phyloP scores from a whole-genome alignment of 2,329 filamentous ascomycete species.

The Calonectria multiphialidica region DNA sequence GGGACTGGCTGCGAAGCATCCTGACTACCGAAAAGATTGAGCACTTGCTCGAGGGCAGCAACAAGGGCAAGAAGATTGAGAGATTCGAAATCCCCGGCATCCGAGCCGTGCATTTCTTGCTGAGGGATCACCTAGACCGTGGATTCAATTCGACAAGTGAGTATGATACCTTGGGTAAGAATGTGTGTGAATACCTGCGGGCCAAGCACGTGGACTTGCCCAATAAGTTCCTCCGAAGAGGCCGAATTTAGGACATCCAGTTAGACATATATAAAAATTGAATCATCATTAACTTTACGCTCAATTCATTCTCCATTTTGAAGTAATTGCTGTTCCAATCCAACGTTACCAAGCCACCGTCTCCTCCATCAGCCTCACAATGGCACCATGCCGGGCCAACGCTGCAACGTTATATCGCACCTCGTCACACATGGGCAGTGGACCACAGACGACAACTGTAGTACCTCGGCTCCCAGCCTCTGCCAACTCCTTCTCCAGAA shows the following conservation, averaged over 20 bases:
- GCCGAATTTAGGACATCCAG: slow-evolving; percentile 35
- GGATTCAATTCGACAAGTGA: slow-evolving; percentile 53
- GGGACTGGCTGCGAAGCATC: slow-evolving; percentile 55
- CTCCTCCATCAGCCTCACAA: slow-evolving; percentile 42
- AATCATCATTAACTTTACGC: neutral
- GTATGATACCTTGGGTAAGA: slow-evolving; percentile 59
- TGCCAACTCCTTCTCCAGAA: slow-evolving; percentile 41
- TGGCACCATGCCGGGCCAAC: slow-evolving; percentile 40
- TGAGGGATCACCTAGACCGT: slow-evolving; percentile 58
- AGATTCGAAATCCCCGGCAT: slow-evolving; percentile 28
- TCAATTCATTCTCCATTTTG: neutral
- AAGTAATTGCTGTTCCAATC: no score
- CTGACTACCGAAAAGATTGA: slow-evolving; percentile 53
- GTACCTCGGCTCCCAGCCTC: slow-evolving; percentile 37
- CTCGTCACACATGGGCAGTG: slow-evolving; percentile 46
- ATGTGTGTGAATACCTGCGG: slow-evolving; percentile 55
- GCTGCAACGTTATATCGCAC: slow-evolving; percentile 41
- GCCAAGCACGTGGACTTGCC: slow-evolving; percentile 56
- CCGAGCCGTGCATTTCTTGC: slow-evolving; percentile 49
- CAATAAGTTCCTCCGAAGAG: slow-evolving; percentile 54
- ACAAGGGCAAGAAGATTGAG: slow-evolving; percentile 29
- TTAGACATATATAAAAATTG: neutral
- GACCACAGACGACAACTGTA: slow-evolving; percentile 45
- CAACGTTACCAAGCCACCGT: slow-evolving; percentile 12
- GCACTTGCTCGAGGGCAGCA: slow-evolving; percentile 42